These are phyloP conservation scores for Hypseocharis bilobata DNA, from an alignment of 441 rosid genomes.

Conservation along the genomic window DNA sequence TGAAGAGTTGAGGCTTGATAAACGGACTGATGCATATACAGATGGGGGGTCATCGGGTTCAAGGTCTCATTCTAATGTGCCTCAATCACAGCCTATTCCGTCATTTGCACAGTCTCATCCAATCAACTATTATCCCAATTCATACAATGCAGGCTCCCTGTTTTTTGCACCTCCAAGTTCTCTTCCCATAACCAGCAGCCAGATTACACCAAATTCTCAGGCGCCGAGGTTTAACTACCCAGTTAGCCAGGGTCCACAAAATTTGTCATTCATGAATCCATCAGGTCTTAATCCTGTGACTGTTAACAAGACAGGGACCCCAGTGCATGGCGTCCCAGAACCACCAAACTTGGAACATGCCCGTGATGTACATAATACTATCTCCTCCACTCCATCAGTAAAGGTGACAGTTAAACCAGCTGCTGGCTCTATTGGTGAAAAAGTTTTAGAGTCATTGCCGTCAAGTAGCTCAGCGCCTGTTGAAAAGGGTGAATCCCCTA, in stretches of 20 bases:
- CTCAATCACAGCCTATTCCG: constrained; percentile 58
- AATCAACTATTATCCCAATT: constrained; percentile 45
- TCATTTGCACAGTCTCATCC: constrained; percentile 47
- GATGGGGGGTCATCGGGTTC: constrained; percentile 50
- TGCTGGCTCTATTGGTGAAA: constrained; percentile 31
- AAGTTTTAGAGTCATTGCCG: constrained; percentile 18
- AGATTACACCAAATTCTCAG: constrained; percentile 54
- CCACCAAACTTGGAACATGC: constrained; percentile 27
- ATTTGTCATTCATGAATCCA: constrained; percentile 29
- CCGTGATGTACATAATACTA: constrained; percentile 34
- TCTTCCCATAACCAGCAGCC: constrained; percentile 47
- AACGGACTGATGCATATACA: constrained; percentile 46
- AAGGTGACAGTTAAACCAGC: constrained; percentile 50
- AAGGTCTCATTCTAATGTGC: constrained; percentile 51
- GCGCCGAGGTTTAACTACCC: constrained; percentile 47
- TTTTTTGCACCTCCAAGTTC: constrained; percentile 45
- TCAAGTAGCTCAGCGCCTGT: constrained; percentile 24
- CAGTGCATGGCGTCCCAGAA: neutral
- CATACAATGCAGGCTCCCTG: constrained; percentile 35
- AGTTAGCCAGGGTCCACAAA: constrained; percentile 51
- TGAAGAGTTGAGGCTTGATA: constrained; percentile 85
- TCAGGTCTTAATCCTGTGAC: neutral
- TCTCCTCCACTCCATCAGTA: constrained; percentile 31
- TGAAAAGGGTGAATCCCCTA: constrained; percentile 42
- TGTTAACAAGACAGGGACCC: neutral